These are phyloP conservation scores for Abrus pulchellus DNA, from an alignment of 306 rosid genomes.

Conservation along the genomic window DNA sequence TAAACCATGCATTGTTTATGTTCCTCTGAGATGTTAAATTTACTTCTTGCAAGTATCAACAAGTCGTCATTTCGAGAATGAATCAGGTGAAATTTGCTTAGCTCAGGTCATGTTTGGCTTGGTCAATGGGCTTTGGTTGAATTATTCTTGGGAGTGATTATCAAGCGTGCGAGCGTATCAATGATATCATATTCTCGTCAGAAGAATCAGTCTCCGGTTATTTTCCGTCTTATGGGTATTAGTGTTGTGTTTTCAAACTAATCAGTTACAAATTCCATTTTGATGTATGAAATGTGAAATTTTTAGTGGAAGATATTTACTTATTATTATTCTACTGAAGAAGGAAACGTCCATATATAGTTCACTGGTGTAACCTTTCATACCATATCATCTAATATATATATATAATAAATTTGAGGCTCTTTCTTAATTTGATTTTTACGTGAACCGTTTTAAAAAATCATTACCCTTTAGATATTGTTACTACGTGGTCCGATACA, in stretches of 20 bases:
- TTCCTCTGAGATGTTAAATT: background rate
- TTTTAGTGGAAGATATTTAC: too few species aligned
- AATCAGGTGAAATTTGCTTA: background rate
- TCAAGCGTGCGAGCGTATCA: background rate
- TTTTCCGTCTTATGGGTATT: background rate
- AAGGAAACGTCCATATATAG: too few species aligned
- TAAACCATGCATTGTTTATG: background rate
- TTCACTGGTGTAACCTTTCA: too few species aligned
- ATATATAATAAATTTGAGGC: too few species aligned
- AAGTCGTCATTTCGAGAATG: background rate
- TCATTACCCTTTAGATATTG: too few species aligned
- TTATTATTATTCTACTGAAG: too few species aligned
- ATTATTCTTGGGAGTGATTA: background rate
- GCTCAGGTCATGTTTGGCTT: background rate
- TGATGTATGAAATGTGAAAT: background rate
- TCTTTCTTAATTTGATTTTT: too few species aligned
- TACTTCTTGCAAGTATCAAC: background rate
- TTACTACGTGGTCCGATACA: too few species aligned
- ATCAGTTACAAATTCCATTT: background rate
- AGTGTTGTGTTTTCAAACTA: background rate
- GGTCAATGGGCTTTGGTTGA: background rate
- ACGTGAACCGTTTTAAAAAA: too few species aligned
- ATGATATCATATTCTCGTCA: background rate
- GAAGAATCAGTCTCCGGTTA: background rate
- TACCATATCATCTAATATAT: too few species aligned